Evolutionary conservation across 2,329 filamentous ascomycete genomes (phyloP).

Genomic region (Neonectria ditissima): DNA sequence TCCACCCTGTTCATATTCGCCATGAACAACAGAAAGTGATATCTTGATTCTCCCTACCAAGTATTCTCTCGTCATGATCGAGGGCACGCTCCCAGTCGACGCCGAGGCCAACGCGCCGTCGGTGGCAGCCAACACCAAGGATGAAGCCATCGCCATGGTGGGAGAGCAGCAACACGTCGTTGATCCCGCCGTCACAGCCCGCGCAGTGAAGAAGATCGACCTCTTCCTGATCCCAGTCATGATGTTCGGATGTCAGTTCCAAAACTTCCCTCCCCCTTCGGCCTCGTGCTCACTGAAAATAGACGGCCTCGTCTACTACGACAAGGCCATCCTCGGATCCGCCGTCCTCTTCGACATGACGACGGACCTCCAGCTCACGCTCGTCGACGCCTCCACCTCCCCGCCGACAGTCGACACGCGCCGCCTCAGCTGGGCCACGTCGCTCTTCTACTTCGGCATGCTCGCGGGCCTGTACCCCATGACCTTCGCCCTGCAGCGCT

Average conservation of each 20-base stretch:
- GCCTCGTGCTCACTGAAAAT: too few relatives aligned
- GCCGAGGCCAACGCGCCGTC: constrained; percentile 15
- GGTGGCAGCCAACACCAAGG: constrained; percentile 35
- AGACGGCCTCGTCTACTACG: constrained; percentile 59
- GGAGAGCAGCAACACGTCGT: constrained; percentile 66
- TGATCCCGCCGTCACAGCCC: constrained; percentile 65
- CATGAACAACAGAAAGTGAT: background rate
- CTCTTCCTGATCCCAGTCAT: constrained; percentile 75
- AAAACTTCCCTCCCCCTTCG: background rate
- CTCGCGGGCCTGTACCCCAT: constrained; percentile 79
- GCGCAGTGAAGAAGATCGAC: constrained; percentile 75
- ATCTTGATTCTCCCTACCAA: background rate
- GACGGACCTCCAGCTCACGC: constrained; percentile 69
- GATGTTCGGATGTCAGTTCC: constrained; percentile 61
- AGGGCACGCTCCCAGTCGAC: constrained; percentile 3
- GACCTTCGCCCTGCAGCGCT: constrained; percentile 76
- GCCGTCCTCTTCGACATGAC: constrained; percentile 84
- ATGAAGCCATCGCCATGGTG: constrained; percentile 63
- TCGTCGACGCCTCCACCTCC: constrained; percentile 56
- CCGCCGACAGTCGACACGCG: constrained; percentile 73
- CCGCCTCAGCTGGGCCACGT: constrained; percentile 81
- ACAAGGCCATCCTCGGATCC: constrained; percentile 77
- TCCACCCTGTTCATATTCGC: background rate
- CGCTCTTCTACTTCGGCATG: constrained; percentile 85
- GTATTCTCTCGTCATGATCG: background rate